Evolutionary conservation across 495 filamentous ascomycete species (phyloP), one percentile per base, ranked within the genome.

Genomic region (Chaetomium tenue): DNA sequence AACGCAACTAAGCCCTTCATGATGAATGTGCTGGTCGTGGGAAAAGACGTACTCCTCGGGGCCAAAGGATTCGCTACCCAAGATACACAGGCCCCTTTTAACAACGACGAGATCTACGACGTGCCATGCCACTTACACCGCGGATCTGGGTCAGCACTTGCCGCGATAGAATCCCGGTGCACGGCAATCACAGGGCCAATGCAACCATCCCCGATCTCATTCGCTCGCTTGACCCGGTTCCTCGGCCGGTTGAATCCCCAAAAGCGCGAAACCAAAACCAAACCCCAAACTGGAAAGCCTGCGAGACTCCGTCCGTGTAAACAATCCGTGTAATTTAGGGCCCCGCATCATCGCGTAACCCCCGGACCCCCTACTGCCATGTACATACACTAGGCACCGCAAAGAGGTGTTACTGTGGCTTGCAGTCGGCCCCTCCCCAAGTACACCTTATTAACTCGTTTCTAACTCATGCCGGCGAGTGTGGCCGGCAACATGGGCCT

Each of bases 81-180:
- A 30, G 28, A 6, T 30, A 30, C 28, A 6, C 28, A 30, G 28
- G 28, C 28, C 3, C 23, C 23, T 26, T 37, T 12, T 20, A 55
- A 11, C 37, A 18, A 18, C 52, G 28, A 0, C n/a, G 37, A 25
- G 22, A 5, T 23, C n/a, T 20, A 20, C 5, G 3, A 6, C 33
- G 33, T 37, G 33, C 33, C 33, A 37, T 37, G 33, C 33, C 33
- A 37, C 33, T 37, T 37, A 5, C 20, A 20, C 18, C 46, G 16
- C 46, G 23, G 46, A 50, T 33, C 26, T 33, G 1, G 46, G n/a
- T 33, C 26, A n/a, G 1, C n/a, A 48, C 3, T 60, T 60, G 57
- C 57, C 57, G 57, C 11, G 57, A 50, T 48, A 26, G 57, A 48
- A 5, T 60, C 57, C 57, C 57, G 57, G 42, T 13, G 5, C 11